These are phyloP conservation scores for Daedalea quercina DNA, from an alignment of 768 basidiomycete species.

Conservation along the genomic window DNA sequence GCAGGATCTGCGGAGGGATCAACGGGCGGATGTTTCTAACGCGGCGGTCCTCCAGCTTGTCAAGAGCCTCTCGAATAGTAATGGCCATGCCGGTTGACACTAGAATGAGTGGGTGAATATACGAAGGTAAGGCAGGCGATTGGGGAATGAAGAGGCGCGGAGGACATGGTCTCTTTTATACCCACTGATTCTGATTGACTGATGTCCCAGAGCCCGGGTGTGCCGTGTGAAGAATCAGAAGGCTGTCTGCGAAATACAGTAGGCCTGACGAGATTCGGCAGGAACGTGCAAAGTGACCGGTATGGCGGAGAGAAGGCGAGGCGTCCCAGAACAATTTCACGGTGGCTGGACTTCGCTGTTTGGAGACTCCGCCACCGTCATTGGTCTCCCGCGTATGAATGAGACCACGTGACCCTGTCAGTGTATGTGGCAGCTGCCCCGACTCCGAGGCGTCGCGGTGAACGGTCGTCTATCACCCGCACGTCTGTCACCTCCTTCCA, in stretches of 20 bases:
- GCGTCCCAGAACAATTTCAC: neutral
- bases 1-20: constrained; percentile 91
- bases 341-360: neutral
- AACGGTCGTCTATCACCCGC: neutral
- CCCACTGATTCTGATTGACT: constrained; percentile 3
- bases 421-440: neutral
- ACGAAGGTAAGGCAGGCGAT: neutral
- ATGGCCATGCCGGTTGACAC: constrained; percentile 59
- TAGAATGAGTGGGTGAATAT: constrained; percentile 15
- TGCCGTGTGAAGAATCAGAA: too few species aligned
- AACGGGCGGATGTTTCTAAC: constrained; percentile 84
- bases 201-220: too few species aligned
- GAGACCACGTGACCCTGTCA: neutral
- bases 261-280: too few species aligned
- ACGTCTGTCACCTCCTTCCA: constrained; percentile 5
- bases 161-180: constrained; percentile 6
- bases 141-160: constrained; percentile 1
- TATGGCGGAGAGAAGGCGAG: neutral
- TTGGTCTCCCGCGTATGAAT: too few species aligned
- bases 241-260: too few species aligned
- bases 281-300: too few species aligned
- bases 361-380: neutral
- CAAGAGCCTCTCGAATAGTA: constrained; percentile 72
- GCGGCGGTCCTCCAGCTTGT: constrained; percentile 79
- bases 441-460: neutral